Percentiles rank a stretch among this genome's conserved stretches.
These are phyloP conservation scores for Podospora fimiseda DNA, from an alignment of 495 filamentous ascomycete genomes.

Conservation along the genomic window DNA sequence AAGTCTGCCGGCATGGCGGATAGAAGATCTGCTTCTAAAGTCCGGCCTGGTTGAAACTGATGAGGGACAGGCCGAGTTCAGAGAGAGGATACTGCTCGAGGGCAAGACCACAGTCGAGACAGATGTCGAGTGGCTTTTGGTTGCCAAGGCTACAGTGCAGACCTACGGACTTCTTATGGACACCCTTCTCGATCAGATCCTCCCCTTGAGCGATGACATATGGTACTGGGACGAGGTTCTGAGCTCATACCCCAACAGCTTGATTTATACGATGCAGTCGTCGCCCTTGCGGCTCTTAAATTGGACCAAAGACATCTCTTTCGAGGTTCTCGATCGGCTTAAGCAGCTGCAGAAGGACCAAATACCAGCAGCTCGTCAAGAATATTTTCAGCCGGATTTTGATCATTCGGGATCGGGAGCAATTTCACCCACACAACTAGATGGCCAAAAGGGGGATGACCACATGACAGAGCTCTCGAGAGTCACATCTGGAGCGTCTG, in stretches of 20 bases:
- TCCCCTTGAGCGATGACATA: conserved; percentile 75
- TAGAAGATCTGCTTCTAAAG: conserved; percentile 54
- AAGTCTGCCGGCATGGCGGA: conserved; percentile 43
- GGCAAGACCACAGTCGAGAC: conserved; percentile 47
- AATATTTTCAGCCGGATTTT: neutral
- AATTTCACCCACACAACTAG: neutral
- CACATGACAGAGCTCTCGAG: neutral
- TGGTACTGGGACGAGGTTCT: conserved; percentile 89
- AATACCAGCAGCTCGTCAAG: neutral
- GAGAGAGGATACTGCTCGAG: too few relatives aligned
- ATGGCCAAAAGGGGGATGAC: neutral
- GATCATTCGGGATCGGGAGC: neutral
- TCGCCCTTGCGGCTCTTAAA: conserved; percentile 65
- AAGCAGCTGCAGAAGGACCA: conserved; percentile 20
- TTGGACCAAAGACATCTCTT: conserved; percentile 57
- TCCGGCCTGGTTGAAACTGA: conserved; percentile 36
- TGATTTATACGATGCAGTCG: conserved; percentile 75
- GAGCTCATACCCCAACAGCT: conserved; percentile 61
- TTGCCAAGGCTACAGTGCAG: conserved; percentile 80
- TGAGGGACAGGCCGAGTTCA: conserved; percentile 13
- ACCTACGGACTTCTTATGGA: conserved; percentile 71
- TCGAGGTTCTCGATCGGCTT: conserved; percentile 47
- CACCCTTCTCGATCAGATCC: conserved; percentile 67
- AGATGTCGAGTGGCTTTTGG: conserved; percentile 81
- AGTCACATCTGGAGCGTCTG: neutral